Base-by-base conservation (phyloP, 345 rosid genomes). In the Capsella bursapastoris region DNA sequence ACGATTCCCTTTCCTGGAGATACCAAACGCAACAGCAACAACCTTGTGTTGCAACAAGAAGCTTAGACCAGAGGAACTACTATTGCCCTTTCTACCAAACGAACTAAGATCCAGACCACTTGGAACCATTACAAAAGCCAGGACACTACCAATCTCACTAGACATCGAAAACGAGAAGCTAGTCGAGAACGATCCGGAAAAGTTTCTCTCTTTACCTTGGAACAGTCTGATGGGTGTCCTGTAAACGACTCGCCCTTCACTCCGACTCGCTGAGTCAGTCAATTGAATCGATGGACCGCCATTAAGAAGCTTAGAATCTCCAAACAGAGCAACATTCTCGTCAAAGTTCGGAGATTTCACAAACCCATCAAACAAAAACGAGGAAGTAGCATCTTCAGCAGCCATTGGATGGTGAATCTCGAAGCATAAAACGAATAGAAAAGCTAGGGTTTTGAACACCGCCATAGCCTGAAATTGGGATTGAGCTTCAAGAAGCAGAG, bases 121-220 rank as follows among this genome's bases (percentile, higher is more conserved):
- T 34, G 96, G 96, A 69, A 81, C 79, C 87, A 94, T 81, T 32
- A 89, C 77, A 70, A 94, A 87, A 64, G 87, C 89, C 75, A 94
- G 70, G 11, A 90, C 90, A 77, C 77, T 83, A 64, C 73, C 81
- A 58, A 49, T 58, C 72, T 77, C 88, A 15, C 61, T 68, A 6
- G 91, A 83, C 83, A 94, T 75, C 0, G 85, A 83, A 65, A 91
- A 91, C 25, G 96, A 82, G 80, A 94, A 90, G 57, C 78, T 74
- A 64, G 82, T 87, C 4, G 96, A 87, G 73, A 94, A 91, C 25
- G 95, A 91, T 71, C 81, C 89, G 0, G 80, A 27, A 58, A 79
- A 73, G 35, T 72, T 85, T 59, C 79, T 80, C 4, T 82, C 82
- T 53, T 80, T 83, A 86, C 97, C 95, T 86, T 82, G 78, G 59